phyloP scores from a whole-genome alignment of 306 rosid genomes.

The Trichosanthes cucumerina region DNA sequence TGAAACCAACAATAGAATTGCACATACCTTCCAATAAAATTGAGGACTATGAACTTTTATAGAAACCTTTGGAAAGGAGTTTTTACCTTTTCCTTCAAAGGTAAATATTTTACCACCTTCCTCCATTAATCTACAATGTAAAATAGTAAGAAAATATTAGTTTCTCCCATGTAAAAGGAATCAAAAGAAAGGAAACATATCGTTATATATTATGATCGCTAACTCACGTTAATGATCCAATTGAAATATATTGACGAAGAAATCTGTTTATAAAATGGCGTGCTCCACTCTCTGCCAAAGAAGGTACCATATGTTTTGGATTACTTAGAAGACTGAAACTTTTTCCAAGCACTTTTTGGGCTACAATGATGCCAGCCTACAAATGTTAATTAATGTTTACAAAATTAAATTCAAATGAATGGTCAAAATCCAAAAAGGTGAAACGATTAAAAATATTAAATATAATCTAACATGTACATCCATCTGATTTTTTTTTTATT shows the following conservation, averaged over 20 bases:
- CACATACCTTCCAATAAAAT: constrained; percentile 31
- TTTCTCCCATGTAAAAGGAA: too few species aligned
- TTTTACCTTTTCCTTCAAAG: constrained; percentile 52
- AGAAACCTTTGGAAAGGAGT: constrained; percentile 26
- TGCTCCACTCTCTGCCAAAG: constrained; percentile 58
- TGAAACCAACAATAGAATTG: too few species aligned
- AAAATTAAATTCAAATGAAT: too few species aligned
- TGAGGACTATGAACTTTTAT: constrained; percentile 63
- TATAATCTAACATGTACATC: too few species aligned
- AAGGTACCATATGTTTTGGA: constrained; percentile 81
- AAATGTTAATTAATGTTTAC: too few species aligned
- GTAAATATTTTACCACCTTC: constrained; percentile 77
- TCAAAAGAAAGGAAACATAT: not conserved
- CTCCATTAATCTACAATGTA: too few species aligned
- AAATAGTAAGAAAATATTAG: too few species aligned
- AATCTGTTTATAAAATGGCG: constrained; percentile 57
- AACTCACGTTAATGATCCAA: constrained; percentile 73
- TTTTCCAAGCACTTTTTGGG: constrained; percentile 51
- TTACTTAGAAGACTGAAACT: constrained; percentile 35
- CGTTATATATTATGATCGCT: not conserved
- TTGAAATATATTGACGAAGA: constrained; percentile 34
- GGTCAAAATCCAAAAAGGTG: too few species aligned
- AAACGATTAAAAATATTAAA: too few species aligned
- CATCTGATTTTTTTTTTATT: too few species aligned
- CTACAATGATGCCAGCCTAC: constrained; percentile 78